Conservation (phyloP, 257 asterid genomes). For the Oldenlandia corymbosa region DNA sequence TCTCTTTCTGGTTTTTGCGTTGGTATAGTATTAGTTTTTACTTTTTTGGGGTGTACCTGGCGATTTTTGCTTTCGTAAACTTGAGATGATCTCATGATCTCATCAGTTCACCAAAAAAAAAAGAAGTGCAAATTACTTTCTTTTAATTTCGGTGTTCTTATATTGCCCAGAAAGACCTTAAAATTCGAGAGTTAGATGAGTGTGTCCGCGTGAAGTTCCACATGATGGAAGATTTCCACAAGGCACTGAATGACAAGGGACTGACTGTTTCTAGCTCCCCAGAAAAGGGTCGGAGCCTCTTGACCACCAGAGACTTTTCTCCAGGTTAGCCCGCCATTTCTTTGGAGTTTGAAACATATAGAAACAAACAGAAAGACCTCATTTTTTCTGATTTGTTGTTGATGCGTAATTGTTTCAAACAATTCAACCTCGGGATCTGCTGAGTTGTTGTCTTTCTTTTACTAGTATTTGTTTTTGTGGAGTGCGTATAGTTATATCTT, state of each 20-base stretch:
- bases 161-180: no score
- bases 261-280: constrained; percentile 43
- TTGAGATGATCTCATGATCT: no score
- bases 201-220: not conserved
- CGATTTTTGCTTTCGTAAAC: no score
- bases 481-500: not conserved
- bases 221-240: constrained; percentile 56
- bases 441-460: not conserved
- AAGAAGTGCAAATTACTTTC: no score
- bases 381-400: not conserved
- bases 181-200: not conserved
- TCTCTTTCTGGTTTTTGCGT: no score
- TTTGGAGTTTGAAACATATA: no score
- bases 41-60: no score
- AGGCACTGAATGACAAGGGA: constrained; percentile 30
- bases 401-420: not conserved
- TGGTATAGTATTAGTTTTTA: no score
- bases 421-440: not conserved
- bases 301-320: constrained; percentile 57
- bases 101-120: no score
- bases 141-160: no score
- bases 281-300: constrained; percentile 79
- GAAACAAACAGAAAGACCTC: not conserved
- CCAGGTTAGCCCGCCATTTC: constrained; percentile 45
- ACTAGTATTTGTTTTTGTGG: not conserved